phyloP scores from a whole-genome alignment of 225 moss, liverwort and hornwort genomes.

The Takakia lepidozioides region DNA sequence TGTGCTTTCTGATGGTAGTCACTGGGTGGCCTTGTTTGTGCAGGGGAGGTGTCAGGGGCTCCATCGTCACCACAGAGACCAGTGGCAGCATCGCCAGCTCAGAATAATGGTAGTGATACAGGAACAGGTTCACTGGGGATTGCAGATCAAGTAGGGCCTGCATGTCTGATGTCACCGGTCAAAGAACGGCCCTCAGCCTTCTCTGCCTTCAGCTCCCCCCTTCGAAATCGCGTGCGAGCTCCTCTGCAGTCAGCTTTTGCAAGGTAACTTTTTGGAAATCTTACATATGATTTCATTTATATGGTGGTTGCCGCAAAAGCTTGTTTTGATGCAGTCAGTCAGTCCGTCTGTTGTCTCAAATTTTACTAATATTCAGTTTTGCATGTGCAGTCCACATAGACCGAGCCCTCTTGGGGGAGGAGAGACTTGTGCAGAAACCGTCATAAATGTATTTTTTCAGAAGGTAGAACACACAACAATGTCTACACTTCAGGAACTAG shows the following conservation, averaged over 20 bases:
- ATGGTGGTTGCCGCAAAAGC: no score
- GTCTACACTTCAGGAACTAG: no score
- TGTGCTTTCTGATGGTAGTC: no score
- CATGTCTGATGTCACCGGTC: constrained; percentile 52
- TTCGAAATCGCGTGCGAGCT: constrained; percentile 61
- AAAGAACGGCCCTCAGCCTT: constrained; percentile 85
- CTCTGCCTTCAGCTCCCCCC: constrained; percentile 79
- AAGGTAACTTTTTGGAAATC: no score
- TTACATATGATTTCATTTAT: no score
- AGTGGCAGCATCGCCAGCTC: constrained; percentile 29
- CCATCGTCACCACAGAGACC: constrained; percentile 24
- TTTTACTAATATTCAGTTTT: no score
- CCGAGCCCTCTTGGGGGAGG: constrained; percentile 95
- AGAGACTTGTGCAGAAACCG: constrained; percentile 94
- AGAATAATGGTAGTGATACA: constrained; percentile 43
- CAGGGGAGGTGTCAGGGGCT: constrained; percentile 38
- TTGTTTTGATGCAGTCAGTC: no score
- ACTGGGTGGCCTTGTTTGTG: constrained; percentile 9
- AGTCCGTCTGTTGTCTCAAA: no score
- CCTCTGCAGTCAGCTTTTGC: constrained; percentile 92
- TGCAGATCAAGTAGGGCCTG: constrained; percentile 35
- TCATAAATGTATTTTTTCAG: constrained; percentile 78
- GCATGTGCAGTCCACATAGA: constrained; percentile 70
- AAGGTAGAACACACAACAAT: no score
- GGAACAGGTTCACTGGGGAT: constrained; percentile 15